Evolutionary conservation across 306 rosid genomes (phyloP).

Genomic region (Dryas octopetala): DNA sequence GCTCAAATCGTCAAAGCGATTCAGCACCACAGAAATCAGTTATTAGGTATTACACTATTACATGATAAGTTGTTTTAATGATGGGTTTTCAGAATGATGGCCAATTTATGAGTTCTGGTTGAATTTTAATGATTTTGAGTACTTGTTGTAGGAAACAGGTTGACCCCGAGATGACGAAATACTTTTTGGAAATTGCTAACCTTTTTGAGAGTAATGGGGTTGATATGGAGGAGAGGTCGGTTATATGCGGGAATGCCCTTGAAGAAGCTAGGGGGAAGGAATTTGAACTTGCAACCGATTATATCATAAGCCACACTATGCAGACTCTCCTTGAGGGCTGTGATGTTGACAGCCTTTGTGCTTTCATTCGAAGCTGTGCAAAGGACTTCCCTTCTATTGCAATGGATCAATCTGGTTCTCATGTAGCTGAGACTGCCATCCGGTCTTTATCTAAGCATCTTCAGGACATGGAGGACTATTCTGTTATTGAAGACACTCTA

Average conservation of each 20-base stretch:
- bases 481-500: constrained; percentile 61
- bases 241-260: constrained; percentile 75
- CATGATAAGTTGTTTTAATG: background rate
- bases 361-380: constrained; percentile 58
- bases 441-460: constrained; percentile 63
- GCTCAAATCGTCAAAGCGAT: constrained; percentile 20
- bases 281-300: constrained; percentile 83
- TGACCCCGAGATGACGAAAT: constrained; percentile 69
- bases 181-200: constrained; percentile 76
- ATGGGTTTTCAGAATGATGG: background rate
- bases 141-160: constrained; percentile 66
- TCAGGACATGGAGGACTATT: constrained; percentile 41
- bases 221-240: constrained; percentile 69
- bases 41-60: constrained; percentile 53
- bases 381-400: constrained; percentile 67
- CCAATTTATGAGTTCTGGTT: background rate
- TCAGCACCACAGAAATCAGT: constrained; percentile 32
- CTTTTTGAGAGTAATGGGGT: constrained; percentile 59
- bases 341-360: constrained; percentile 54
- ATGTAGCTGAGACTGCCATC: constrained; percentile 78
- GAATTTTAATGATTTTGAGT: constrained; percentile 14
- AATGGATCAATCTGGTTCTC: constrained; percentile 90
- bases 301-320: constrained; percentile 80
- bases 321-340: constrained; percentile 74
- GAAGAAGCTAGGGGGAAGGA: constrained; percentile 85